Conservation (phyloP, 306 rosid genomes). For the Dalbergia cultrata region DNA sequence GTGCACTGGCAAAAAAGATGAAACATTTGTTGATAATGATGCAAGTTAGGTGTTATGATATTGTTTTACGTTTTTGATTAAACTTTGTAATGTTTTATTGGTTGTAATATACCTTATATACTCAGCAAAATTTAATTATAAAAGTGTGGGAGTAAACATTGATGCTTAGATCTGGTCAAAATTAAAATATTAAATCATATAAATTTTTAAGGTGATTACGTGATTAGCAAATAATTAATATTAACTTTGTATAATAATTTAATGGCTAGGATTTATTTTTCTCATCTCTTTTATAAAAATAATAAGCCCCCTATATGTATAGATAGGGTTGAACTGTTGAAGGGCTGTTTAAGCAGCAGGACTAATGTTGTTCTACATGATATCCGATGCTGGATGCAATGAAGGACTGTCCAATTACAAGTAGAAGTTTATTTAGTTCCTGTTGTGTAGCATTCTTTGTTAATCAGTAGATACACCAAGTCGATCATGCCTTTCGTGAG, state of each 20-base stretch:
- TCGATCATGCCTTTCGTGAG: not conserved
- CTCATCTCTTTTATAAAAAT: too few species aligned
- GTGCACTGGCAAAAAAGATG: not conserved
- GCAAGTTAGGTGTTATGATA: not conserved
- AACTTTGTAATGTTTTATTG: not conserved
- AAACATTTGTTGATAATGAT: conserved; percentile 8
- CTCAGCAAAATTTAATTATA: not conserved
- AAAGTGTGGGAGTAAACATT: too few species aligned
- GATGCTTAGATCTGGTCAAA: too few species aligned
- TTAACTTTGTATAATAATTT: too few species aligned
- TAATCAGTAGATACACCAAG: not conserved
- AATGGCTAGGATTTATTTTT: not conserved
- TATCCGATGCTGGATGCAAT: conserved; percentile 15
- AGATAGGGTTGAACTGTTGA: not conserved
- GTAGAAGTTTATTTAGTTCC: conserved; percentile 31
- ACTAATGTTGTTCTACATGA: conserved; percentile 2
- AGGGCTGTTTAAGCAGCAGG: conserved; percentile 2
- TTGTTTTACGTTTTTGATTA: not conserved
- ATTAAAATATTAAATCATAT: too few species aligned
- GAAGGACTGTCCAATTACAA: conserved; percentile 10
- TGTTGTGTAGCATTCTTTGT: conserved; percentile 28
- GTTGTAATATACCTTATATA: not conserved
- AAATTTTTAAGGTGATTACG: too few species aligned
- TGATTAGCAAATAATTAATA: too few species aligned
- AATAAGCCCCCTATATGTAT: too few species aligned